Conservation (phyloP, 345 rosid genomes). For the Punica granatum region DNA sequence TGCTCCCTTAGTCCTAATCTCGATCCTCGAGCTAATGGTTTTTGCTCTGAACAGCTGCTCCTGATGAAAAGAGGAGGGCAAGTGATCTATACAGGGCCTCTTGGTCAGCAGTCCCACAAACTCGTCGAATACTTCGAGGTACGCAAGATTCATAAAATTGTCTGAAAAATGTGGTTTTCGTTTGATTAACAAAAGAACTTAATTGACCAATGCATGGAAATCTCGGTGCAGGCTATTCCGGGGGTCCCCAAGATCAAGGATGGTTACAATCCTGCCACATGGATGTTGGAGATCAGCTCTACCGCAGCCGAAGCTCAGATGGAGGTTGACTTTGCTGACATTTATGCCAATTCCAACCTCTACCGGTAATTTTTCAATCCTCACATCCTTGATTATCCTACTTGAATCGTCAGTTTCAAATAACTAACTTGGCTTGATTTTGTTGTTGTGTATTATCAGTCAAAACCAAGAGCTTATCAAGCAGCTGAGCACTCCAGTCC, state of each 20-base stretch:
- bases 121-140: conserved; percentile 30
- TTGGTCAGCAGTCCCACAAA: conserved; percentile 26
- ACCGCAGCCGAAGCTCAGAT: conserved; percentile 25
- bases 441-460: conserved; percentile 14
- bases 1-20: background rate
- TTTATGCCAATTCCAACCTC: conserved; percentile 30
- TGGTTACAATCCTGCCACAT: no score
- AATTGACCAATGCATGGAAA: background rate
- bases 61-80: no score
- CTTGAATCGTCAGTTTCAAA: background rate
- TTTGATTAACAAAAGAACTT: background rate
- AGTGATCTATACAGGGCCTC: conserved; percentile 28
- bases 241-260: conserved; percentile 30
- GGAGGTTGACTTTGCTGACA: conserved; percentile 32
- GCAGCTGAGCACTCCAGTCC: conserved; percentile 28
- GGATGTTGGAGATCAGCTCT: conserved; percentile 45
- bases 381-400: background rate
- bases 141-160: background rate
- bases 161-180: background rate
- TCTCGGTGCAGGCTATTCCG: conserved; percentile 22
- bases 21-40: background rate
- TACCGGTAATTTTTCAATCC: conserved; percentile 18
- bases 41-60: conserved; percentile 18
- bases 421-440: background rate
- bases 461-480: conserved; percentile 28